A percentile compares a stretch with the other conserved stretches of the same genome.
These are phyloP conservation scores for Chrysoporthe puriensis DNA, from an alignment of 2,329 filamentous ascomycete genomes.

Conservation along the genomic window DNA sequence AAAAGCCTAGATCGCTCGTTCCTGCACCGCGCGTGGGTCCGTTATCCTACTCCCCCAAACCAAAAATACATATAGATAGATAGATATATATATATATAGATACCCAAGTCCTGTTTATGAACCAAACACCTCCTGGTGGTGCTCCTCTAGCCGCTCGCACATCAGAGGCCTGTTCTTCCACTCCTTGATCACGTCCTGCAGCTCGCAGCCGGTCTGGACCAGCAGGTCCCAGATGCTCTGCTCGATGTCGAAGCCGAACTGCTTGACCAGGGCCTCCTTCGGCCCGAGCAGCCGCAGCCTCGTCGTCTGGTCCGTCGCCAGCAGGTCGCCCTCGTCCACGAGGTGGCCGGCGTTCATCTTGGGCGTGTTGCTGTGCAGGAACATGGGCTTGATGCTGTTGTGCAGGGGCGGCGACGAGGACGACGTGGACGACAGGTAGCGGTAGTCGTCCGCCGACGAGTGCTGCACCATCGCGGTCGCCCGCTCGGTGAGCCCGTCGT, in stretches of 20 bases:
- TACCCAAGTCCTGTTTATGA: not conserved
- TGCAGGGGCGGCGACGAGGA: constrained; percentile 14
- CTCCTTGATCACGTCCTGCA: constrained; percentile 30
- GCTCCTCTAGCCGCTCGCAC: constrained; percentile 42
- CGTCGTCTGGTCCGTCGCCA: constrained; percentile 30
- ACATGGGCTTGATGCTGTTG: constrained; percentile 35
- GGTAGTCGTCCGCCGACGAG: constrained; percentile 38
- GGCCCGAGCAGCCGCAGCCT: constrained; percentile 37
- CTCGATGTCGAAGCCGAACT: constrained; percentile 40
- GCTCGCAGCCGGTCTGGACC: constrained; percentile 36
- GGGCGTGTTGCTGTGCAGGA: constrained; percentile 44
- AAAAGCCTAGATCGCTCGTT: not conserved
- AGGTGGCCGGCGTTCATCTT: constrained; percentile 41
- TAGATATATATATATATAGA: not conserved
- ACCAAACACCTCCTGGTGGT: constrained; percentile 47
- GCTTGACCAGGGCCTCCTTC: constrained; percentile 32
- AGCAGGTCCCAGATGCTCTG: constrained; percentile 39
- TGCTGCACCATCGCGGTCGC: constrained; percentile 38
- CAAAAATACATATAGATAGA: not conserved
- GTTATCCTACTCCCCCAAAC: not conserved
- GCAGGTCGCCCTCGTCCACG: constrained; percentile 30
- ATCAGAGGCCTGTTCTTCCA: constrained; percentile 29
- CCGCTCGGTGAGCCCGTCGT: constrained; percentile 35
- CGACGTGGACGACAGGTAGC: constrained; percentile 14
- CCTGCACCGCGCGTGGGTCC: not conserved